Base-by-base conservation (phyloP, 1,139 yeast genomes). In the Geotrichum fermentans region DNA sequence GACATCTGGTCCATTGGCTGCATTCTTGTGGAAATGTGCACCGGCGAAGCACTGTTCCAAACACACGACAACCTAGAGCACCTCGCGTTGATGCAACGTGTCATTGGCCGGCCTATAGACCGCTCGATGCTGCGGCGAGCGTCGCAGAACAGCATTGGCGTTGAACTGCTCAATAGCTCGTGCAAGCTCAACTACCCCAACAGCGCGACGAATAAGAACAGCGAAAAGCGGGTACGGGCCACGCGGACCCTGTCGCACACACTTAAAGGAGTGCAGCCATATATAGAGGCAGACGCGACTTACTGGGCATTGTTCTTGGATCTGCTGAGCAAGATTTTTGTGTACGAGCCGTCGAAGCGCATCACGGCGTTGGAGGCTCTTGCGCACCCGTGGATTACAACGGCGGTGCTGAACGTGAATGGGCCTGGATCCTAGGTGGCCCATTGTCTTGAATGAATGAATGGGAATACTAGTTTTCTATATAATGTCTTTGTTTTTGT, bases 1-100 rank as follows among this genome's bases (percentile, higher is more conserved):
- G 99, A 94, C 66, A 73, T 92, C 69, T 94, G 98, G 99, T 87
- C 96, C 1, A 76, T 92, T 50, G 99, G 97, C 0, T 90, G 98
- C 65, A 89, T 94, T 14, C 70, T 94, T 40, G 90, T 89, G 11
- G 98, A 94, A 67, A 70, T 94, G 47, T 82, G 87, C 45, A 87
- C 95, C 28, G 99, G 98, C n/a, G 96, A 88, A 60, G 96, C 97
- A 0, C 69, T 94, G 29, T 94, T 92, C 67, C 90, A 87, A 57
- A 94, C 97, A 0, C 97, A 92, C 65, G 97, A 92, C 62, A 90
- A 92, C 65, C 71, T 82, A 52, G 97, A 92, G 66, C 98, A 94
- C 68, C 73, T 94, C 64, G 96, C 96, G 14, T 82, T 94, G 83
- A 92, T 94, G 85, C 94, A 92, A 66, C 81, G 80, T 56, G 78